Conservation (phyloP, 2,329 filamentous ascomycete genomes). For the Microcera coccophila region DNA sequence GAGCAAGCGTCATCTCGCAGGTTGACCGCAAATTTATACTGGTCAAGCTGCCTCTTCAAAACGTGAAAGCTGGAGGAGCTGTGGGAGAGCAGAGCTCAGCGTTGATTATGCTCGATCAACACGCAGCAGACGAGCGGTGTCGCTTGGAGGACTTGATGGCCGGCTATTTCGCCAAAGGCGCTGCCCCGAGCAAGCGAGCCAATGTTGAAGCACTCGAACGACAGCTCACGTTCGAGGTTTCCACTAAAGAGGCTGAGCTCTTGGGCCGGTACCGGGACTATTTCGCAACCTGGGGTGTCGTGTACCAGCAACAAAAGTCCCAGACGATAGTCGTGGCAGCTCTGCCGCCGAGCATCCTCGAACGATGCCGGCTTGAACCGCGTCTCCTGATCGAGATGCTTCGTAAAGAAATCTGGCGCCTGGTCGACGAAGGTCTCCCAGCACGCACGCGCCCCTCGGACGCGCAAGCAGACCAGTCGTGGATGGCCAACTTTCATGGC, state of each 20-base stretch:
- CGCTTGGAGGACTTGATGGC: constrained; percentile 70
- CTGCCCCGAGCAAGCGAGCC: constrained; percentile 11
- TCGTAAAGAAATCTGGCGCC: constrained; percentile 68
- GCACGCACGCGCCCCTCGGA: constrained; percentile 1
- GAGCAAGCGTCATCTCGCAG: constrained; percentile 69
- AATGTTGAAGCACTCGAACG: constrained; percentile 42
- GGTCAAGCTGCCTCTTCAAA: constrained; percentile 47
- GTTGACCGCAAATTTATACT: constrained; percentile 90
- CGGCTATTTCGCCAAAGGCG: constrained; percentile 41
- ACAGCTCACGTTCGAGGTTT: constrained; percentile 62
- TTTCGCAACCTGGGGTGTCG: constrained; percentile 73
- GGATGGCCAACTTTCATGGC: constrained; percentile 60
- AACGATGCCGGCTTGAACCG: constrained; percentile 71
- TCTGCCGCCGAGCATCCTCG: constrained; percentile 68
- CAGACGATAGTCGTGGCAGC: constrained; percentile 46
- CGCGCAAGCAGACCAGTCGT: constrained; percentile 32
- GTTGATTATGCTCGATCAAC: constrained; percentile 82
- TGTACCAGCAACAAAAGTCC: constrained; percentile 47
- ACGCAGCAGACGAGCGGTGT: constrained; percentile 87
- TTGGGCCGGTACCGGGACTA: constrained; percentile 51
- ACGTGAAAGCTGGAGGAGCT: neutral
- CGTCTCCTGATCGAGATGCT: constrained; percentile 69
- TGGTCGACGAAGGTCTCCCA: constrained; percentile 43
- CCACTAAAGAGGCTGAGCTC: constrained; percentile 54
- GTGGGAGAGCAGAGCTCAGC: constrained; percentile 38